These are phyloP conservation scores for Tuber microsphaerosporum DNA, from an alignment of 495 filamentous ascomycete genomes.

Conservation along the genomic window DNA sequence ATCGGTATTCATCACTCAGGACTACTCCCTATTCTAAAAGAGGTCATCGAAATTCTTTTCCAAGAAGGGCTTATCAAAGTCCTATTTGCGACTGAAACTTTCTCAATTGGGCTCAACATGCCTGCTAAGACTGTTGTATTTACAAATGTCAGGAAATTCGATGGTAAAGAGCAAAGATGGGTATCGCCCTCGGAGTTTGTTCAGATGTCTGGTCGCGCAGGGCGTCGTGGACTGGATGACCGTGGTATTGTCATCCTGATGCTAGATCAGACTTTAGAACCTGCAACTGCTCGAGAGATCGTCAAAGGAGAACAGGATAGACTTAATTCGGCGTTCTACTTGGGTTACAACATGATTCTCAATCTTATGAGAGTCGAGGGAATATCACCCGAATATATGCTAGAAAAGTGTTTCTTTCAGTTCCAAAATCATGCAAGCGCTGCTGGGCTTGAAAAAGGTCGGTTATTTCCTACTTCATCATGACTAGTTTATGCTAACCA, in stretches of 20 bases:
- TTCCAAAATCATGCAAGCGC: slow-evolving; percentile 91
- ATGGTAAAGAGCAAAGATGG: slow-evolving; percentile 73
- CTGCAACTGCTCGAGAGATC: slow-evolving; percentile 83
- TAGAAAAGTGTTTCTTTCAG: slow-evolving; percentile 93
- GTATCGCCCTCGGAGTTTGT: slow-evolving; percentile 94
- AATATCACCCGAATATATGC: slow-evolving; percentile 93
- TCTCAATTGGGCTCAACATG: slow-evolving; percentile 98
- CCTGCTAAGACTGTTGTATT: slow-evolving; percentile 98
- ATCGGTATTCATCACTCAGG: slow-evolving; percentile 97
- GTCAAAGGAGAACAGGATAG: slow-evolving; percentile 94
- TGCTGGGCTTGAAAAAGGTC: slow-evolving; percentile 65
- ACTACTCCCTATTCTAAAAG: slow-evolving; percentile 89
- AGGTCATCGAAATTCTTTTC: slow-evolving; percentile 98
- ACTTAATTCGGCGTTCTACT: slow-evolving; percentile 92
- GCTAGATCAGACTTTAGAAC: slow-evolving; percentile 94
- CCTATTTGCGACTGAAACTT: slow-evolving; percentile 94
- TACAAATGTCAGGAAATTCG: slow-evolving; percentile 89
- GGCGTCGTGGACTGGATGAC: slow-evolving; percentile 92
- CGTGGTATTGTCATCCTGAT: slow-evolving; percentile 99
- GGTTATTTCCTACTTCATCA: slow-evolving; percentile 10
- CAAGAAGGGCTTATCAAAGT: slow-evolving; percentile 97
- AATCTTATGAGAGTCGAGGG: slow-evolving; percentile 93
- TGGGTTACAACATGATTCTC: slow-evolving; percentile 99
- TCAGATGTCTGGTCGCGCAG: slow-evolving; percentile 96
- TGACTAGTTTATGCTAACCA: slow-evolving; percentile 33